Evolutionary conservation across 1,284 basidiomycete species (phyloP), one percentile per base, ranked within the genome.

Genomic region (Ceratorhiza oryzae-sativae): DNA sequence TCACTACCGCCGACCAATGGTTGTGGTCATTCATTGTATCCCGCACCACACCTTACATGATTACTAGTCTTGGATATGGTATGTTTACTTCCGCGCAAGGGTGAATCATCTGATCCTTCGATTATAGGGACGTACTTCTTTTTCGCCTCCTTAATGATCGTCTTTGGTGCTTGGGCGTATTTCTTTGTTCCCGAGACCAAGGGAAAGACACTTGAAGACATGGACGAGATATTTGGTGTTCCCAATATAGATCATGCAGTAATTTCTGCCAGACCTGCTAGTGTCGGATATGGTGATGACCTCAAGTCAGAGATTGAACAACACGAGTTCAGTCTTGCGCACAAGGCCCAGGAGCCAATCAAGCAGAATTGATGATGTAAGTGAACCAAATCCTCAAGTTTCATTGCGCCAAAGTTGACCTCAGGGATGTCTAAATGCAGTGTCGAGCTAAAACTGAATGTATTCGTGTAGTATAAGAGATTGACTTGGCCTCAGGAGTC

Each of bases 11-110:
- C 15, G 76, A 79, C 23, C 80, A 80, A 68, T 80, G 79, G 75
- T 75, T 79, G 3, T 79, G 78, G 78, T 80, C 80, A 77, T 81
- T 80, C 76, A 80, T 76, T 20, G 77, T 80, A 34, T 77, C 78
- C 41, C 79, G 78, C 73, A 76, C 76, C 5, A 81, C 80, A 5
- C 81, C 81, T 8, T 76, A 78, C 45, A 79, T 82, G 78, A 79
- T 80, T 61, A 72, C 65, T 15, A 68, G 65, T 48, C 65, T 78
- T 60, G 74, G 65, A 34, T 68, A 68, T n/a, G 65, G 65, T 68
- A 58, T 5, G 34, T 36, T 9, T 9, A 51, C 27, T 1, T 30
- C 27, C 3, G 12, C 46, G 9, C 15, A 48, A 9, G 18, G 9
- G 18, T 5, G 20, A 20, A n/a, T 10, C 53, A 45, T 18, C 30